These are phyloP conservation scores for Vitis vinifera DNA, from an alignment of 164 flowering plant species.

Conservation along the genomic window ASM3070453v1 NC_081806.1:1484001-1484500, in stretches of 20 bases:
- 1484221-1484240: slow-evolving; percentile 65
- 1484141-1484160: slow-evolving; percentile 75
- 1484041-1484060: no score
- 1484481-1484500: no score
- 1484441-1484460: no score
- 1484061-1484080: slow-evolving; percentile 32
- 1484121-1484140: slow-evolving; percentile 69
- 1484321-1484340: slow-evolving; percentile 32
- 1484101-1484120: slow-evolving; percentile 74
- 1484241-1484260: slow-evolving; percentile 58
- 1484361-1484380: slow-evolving; percentile 55
- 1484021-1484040: no score
- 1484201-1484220: slow-evolving; percentile 43
- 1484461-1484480: no score
- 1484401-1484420: slow-evolving; percentile 41
- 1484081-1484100: slow-evolving; percentile 79
- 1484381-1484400: slow-evolving; percentile 64
- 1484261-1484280: slow-evolving; percentile 50
- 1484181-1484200: slow-evolving; percentile 70
- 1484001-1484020: no score
- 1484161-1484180: slow-evolving; percentile 66
- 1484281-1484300: slow-evolving; percentile 38
- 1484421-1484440: slow-evolving; percentile 51
- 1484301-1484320: slow-evolving; percentile 49
- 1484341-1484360: slow-evolving; percentile 50